Evolutionary conservation across 768 basidiomycete genomes (phyloP), one percentile per base, ranked within the genome.

Genomic region (Panus rudis): DNA sequence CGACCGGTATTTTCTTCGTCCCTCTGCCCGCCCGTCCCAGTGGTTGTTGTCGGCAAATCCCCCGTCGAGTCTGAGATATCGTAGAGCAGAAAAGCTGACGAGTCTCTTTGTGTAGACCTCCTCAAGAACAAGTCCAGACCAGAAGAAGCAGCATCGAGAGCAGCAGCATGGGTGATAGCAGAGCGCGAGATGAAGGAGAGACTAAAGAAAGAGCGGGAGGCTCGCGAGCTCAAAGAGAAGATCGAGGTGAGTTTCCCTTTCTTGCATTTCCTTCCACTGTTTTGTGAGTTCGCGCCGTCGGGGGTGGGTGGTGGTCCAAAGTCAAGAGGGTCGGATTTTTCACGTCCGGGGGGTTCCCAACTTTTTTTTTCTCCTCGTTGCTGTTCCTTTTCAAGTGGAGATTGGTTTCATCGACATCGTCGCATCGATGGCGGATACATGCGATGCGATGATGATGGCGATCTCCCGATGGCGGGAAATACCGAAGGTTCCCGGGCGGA

Each of bases 41-140:
- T 48, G 53, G 30, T 39, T 26, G 10, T 38, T 39, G 23, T 27
- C 32, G 52, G 45, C 55, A 53, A n/a, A n/a, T n/a, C n/a, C n/a
- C n/a, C n/a, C n/a, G n/a, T n/a, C n/a, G n/a, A n/a, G n/a, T n/a
- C n/a, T n/a, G n/a, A n/a, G n/a, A n/a, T n/a, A n/a, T n/a, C n/a
- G n/a, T n/a, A n/a, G n/a, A n/a, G n/a, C n/a, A n/a, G n/a, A n/a
- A n/a, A n/a, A n/a, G 47, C 47, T 48, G 47, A 43, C 47, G 5
- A 38, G 55, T 47, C 44, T 59, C 51, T 45, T 27, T 37, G 14
- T 32, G 23, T 41, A 87, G 84, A 88, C 64, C 57, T 93, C 46
- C 69, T 94, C 45, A 82, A 83, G 64, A 82, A 90, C 67, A 92
- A 93, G 66, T 79, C 82, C 17, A 71, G 84, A 42, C 89, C 90